Evolutionary conservation across 148 eudicot species (phyloP).

Genomic region (Amaranthus hypochondriacus): DNA sequence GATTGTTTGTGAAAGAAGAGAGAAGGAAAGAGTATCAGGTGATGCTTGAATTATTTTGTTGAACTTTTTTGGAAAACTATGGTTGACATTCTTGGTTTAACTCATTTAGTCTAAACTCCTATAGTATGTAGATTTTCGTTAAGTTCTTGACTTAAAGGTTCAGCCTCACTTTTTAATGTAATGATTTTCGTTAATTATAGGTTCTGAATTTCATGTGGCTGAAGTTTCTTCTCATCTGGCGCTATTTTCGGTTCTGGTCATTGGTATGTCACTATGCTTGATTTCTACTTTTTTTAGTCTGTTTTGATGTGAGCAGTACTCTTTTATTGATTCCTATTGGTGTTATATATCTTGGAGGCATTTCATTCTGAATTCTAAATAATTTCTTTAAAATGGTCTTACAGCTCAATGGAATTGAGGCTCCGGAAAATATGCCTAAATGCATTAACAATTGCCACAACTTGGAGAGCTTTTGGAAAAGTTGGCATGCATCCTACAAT

Average conservation of each 20-base stretch:
- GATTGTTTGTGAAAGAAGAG: neutral
- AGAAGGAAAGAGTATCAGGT: neutral
- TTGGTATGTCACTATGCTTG: constrained; percentile 44
- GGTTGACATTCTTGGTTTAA: neutral
- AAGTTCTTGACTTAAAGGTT: neutral
- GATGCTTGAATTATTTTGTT: neutral
- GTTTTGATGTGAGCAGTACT: neutral
- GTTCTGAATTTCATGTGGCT: constrained; percentile 98
- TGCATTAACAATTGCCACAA: constrained; percentile 95
- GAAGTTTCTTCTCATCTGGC: constrained; percentile 91
- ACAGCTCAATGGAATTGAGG: constrained; percentile 77
- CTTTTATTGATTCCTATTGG: neutral
- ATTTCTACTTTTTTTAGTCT: neutral
- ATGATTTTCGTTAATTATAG: constrained; percentile 36
- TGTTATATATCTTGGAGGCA: neutral
- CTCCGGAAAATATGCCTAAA: constrained; percentile 95
- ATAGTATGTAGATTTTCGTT: neutral
- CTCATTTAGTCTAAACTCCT: neutral
- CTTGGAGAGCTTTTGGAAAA: constrained; percentile 93
- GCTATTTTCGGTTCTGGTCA: constrained; percentile 88
- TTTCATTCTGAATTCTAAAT: neutral
- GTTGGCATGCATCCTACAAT: constrained; percentile 97
- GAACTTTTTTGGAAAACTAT: neutral
- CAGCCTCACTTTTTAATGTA: constrained; percentile 8
- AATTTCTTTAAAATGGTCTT: constrained; percentile 2